Conservation (phyloP, 768 basidiomycete species). For the Lentinula sp. region DNA sequence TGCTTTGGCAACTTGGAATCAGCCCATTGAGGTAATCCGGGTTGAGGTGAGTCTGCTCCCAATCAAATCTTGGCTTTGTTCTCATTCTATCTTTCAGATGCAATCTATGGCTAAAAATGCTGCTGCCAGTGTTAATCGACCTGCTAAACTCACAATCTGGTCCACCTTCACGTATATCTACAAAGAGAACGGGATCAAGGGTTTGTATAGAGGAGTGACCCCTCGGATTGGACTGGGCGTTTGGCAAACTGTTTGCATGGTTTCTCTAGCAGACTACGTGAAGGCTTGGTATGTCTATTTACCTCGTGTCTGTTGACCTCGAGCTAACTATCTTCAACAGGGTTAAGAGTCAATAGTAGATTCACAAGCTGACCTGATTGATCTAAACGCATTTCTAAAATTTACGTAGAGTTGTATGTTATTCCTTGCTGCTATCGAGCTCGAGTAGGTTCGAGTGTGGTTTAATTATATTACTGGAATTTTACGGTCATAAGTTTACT, state of each 20-base stretch:
- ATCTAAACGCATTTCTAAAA: background rate
- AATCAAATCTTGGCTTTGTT: background rate
- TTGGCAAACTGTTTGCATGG: constrained; percentile 99
- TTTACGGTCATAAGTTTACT: background rate
- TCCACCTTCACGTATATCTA: constrained; percentile 95
- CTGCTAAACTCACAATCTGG: constrained; percentile 85
- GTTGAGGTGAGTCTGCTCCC: constrained; percentile 63
- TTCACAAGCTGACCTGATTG: background rate
- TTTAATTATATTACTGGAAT: too few relatives aligned
- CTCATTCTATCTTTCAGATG: constrained; percentile 55
- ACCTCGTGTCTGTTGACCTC: background rate
- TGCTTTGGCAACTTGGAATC: constrained; percentile 98
- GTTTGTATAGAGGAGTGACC: constrained; percentile 94
- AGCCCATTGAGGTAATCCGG: constrained; percentile 95
- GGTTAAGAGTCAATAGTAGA: constrained; percentile 42
- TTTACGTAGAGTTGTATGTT: constrained; percentile 2
- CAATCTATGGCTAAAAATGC: constrained; percentile 93
- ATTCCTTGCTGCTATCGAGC: background rate
- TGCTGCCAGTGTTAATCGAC: constrained; percentile 66
- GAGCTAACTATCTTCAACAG: constrained; percentile 22
- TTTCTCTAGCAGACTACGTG: constrained; percentile 95
- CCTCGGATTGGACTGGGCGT: constrained; percentile 94
- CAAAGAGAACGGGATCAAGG: constrained; percentile 93
- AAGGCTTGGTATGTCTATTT: constrained; percentile 60
- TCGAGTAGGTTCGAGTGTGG: too few relatives aligned